These are phyloP conservation scores for Cicer pinnatifidum DNA, from an alignment of 306 rosid genomes.

Conservation along the genomic window DNA sequence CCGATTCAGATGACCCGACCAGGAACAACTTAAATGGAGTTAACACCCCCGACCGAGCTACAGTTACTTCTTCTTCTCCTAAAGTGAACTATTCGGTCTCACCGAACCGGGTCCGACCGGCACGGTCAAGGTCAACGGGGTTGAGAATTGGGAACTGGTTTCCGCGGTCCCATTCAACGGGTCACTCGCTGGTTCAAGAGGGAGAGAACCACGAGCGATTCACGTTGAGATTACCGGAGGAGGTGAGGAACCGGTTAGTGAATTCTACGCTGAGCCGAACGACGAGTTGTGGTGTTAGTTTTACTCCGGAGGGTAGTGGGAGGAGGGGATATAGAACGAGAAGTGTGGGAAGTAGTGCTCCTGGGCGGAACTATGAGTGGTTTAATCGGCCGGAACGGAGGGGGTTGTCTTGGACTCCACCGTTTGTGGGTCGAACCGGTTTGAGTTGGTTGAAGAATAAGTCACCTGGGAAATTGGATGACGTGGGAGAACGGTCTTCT, in stretches of 20 bases:
- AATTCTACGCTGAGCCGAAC: conserved; percentile 53
- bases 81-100: conserved; percentile 13
- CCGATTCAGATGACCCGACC: neutral
- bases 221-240: conserved; percentile 75
- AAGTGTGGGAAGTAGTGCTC: conserved; percentile 48
- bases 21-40: neutral
- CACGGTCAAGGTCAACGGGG: conserved; percentile 56
- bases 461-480: conserved; percentile 35
- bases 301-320: conserved; percentile 61
- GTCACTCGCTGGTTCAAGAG: conserved; percentile 56
- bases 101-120: conserved; percentile 37
- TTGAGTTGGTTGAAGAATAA: conserved; percentile 45
- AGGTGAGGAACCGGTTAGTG: conserved; percentile 64
- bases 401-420: conserved; percentile 51
- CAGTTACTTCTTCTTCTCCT: neutral
- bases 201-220: conserved; percentile 64
- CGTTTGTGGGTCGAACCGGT: conserved; percentile 46
- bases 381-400: conserved; percentile 46
- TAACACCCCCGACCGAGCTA: no score
- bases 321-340: conserved; percentile 60
- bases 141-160: conserved; percentile 50
- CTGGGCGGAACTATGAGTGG: conserved; percentile 34
- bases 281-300: conserved; percentile 50
- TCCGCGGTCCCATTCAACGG: conserved; percentile 67
- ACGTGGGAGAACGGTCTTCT: conserved; percentile 57